phyloP scores from a whole-genome alignment of 495 filamentous ascomycete genomes.

The Penicillium atrosanguineum region DNA sequence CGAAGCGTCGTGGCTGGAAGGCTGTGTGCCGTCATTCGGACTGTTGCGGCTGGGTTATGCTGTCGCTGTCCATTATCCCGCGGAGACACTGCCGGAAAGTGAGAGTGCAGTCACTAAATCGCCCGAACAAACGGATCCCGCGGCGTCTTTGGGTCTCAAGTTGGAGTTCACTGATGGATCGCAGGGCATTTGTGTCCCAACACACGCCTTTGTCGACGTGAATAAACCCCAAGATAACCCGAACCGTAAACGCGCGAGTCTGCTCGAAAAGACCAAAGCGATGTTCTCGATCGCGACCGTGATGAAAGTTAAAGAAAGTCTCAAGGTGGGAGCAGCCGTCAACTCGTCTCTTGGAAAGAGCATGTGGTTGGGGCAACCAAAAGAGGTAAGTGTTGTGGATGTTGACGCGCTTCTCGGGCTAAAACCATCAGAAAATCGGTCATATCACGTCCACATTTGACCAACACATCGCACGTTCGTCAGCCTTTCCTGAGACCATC shows the following conservation, averaged over 20 bases:
- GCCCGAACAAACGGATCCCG: neutral
- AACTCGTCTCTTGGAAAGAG: conserved; percentile 15
- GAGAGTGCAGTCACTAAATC: conserved; percentile 8
- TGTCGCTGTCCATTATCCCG: conserved; percentile 13
- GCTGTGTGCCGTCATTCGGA: conserved; percentile 16
- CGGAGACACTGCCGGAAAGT: conserved; percentile 4
- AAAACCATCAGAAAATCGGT: conserved; percentile 12
- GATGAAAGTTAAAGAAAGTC: conserved; percentile 5
- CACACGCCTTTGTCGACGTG: conserved; percentile 16
- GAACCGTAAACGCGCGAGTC: conserved; percentile 1
- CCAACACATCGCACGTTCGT: conserved; percentile 5
- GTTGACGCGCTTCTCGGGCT: neutral
- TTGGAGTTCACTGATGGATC: conserved; percentile 12
- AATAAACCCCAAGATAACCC: conserved; percentile 6
- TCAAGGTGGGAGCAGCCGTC: conserved; percentile 1
- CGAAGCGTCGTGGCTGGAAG: conserved; percentile 19
- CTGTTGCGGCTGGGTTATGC: conserved; percentile 17
- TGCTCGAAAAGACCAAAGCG: conserved; percentile 4
- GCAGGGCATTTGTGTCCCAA: conserved; percentile 14
- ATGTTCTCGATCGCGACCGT: conserved; percentile 7
- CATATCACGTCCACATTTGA: conserved; percentile 11
- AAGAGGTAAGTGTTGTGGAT: conserved; percentile 7
- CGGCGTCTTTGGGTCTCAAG: conserved; percentile 14
- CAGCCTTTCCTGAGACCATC: conserved; percentile 15
- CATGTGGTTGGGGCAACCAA: conserved; percentile 12